Conservation (phyloP, 768 basidiomycete genomes). For the Naganishia randhawae region DNA sequence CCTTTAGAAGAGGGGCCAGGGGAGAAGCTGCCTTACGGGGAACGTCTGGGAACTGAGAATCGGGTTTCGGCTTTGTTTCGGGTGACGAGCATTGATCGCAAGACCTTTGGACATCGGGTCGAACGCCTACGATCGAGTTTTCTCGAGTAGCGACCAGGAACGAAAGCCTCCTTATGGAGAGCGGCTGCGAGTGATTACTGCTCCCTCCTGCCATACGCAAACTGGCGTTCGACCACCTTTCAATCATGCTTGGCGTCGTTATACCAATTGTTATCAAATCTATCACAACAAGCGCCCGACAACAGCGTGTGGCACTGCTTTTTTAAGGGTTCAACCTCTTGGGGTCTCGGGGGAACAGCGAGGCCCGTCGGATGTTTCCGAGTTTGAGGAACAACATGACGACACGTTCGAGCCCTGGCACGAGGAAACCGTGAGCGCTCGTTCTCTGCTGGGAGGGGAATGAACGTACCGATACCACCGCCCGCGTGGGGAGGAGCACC, state of each 20-base stretch:
- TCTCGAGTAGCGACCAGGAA: too few relatives aligned
- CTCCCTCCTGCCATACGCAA: too few relatives aligned
- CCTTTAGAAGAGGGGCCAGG: too few relatives aligned
- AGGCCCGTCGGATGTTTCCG: slow-evolving; percentile 87
- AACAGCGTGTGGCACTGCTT: background rate
- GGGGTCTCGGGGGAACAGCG: slow-evolving; percentile 94
- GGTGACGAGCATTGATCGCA: too few relatives aligned
- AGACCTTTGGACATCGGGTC: too few relatives aligned
- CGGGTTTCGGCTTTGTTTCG: too few relatives aligned
- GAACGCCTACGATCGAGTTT: too few relatives aligned
- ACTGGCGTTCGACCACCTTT: too few relatives aligned
- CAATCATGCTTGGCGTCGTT: background rate
- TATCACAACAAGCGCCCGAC: background rate
- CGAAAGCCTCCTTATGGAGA: too few relatives aligned
- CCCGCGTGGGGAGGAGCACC: slow-evolving; percentile 96
- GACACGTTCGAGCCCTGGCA: slow-evolving; percentile 73
- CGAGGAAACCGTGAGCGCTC: background rate
- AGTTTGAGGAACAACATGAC: slow-evolving; percentile 97
- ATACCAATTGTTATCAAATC: background rate
- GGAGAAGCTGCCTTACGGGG: too few relatives aligned
- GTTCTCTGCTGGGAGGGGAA: background rate
- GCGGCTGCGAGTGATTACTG: too few relatives aligned
- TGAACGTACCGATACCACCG: slow-evolving; percentile 71
- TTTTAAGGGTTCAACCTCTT: slow-evolving; percentile 79
- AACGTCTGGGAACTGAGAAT: too few relatives aligned